phyloP scores from a whole-genome alignment of 176 grass and related monocot species.

The Canna indica region DNA sequence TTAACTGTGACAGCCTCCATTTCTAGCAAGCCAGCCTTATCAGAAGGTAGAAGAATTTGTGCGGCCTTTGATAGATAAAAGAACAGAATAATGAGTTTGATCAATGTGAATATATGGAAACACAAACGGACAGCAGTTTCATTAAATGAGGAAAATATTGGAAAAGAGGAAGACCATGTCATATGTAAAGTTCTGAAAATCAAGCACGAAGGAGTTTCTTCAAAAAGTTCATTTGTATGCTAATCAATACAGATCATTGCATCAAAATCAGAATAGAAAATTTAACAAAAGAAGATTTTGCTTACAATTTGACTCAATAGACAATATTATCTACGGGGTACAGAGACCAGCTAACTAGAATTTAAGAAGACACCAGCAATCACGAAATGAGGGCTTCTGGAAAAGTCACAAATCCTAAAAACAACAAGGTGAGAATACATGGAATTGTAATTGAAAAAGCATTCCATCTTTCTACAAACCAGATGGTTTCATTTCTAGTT shows the following conservation, averaged over 20 bases:
- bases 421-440: not conserved
- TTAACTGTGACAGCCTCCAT: slow-evolving; percentile 15
- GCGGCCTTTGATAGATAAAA: slow-evolving; percentile 58
- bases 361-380: not conserved
- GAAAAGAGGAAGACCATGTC: not conserved
- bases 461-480: not conserved
- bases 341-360: not conserved
- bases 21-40: slow-evolving; percentile 22
- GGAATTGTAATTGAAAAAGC: not conserved
- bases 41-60: slow-evolving; percentile 29
- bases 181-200: slow-evolving; percentile 1
- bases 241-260: not conserved
- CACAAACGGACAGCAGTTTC: no score
- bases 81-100: not conserved
- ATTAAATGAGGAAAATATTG: not conserved
- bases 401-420: not conserved
- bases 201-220: not conserved
- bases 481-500: not conserved
- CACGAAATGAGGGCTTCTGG: not conserved
- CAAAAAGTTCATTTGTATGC: not conserved
- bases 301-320: not conserved
- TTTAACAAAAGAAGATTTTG: not conserved
- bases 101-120: no score
- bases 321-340: not conserved
- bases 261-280: not conserved